Evolutionary conservation across 306 rosid species (phyloP).

Genomic region (Acmispon strigosus): DNA sequence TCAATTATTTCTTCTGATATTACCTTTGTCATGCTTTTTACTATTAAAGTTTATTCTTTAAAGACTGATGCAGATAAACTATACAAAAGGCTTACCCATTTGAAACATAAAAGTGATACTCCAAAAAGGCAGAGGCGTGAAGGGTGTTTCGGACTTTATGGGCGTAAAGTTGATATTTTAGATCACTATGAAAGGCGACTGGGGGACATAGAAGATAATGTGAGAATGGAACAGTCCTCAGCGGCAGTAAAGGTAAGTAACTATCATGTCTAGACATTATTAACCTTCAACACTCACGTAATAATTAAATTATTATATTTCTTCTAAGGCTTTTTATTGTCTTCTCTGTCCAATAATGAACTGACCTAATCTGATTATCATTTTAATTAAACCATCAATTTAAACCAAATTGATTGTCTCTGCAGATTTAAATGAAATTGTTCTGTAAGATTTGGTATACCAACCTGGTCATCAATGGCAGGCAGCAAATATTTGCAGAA

Average conservation of each 20-base stretch:
- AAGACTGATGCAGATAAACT: constrained; percentile 66
- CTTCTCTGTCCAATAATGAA: background rate
- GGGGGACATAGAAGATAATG: constrained; percentile 54
- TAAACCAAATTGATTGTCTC: background rate
- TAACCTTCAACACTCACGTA: background rate
- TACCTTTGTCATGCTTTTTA: background rate
- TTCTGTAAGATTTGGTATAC: background rate
- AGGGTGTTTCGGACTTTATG: constrained; percentile 61
- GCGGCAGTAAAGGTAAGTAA: constrained; percentile 59
- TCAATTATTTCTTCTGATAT: background rate
- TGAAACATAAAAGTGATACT: constrained; percentile 29
- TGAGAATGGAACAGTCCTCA: constrained; percentile 63
- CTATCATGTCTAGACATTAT: background rate
- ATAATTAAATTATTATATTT: background rate
- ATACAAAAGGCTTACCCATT: constrained; percentile 42
- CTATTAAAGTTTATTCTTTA: constrained; percentile 15
- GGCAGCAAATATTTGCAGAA: background rate
- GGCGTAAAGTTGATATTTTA: constrained; percentile 41
- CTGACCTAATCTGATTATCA: background rate
- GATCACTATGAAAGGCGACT: constrained; percentile 56
- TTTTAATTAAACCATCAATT: background rate
- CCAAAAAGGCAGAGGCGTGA: constrained; percentile 38
- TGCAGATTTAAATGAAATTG: background rate
- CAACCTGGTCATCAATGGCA: background rate
- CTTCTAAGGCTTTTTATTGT: background rate